Base-by-base conservation (phyloP, 2,329 filamentous ascomycete species). In the Ascochyta viciae-villosae region DNA sequence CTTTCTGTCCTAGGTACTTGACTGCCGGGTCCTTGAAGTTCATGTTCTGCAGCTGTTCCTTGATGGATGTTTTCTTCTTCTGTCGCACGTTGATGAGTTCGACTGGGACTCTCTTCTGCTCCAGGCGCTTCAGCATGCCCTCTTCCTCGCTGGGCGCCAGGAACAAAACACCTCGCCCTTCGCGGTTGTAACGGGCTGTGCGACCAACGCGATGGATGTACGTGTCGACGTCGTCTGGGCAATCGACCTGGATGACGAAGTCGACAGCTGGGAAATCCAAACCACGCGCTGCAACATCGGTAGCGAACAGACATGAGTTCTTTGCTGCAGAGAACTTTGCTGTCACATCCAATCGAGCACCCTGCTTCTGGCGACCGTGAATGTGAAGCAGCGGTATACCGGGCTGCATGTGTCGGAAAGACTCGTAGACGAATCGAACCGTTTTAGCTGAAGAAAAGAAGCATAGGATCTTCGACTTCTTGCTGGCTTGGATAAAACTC, bases 241-340 rank as follows among this genome's bases (percentile, higher is more conserved):
- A 96, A 74, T 99, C 95, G n/a, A 91, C 84, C 73, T 99, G 95
- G n/a, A 99, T 92, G 5, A 99, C 95, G 90, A 95, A 99, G 74
- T 99, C 95, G 0, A 99, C 95, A 3, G 92, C 89, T 0, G 95
- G 95, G 72, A 99, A 98, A 75, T 99, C 95, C 12, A 99, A 85
- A 61, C 95, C 95, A 75, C 95, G 86, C 0, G 95, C 95, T 4
- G 96, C 92, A 6, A 99, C 92, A 72, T 99, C 95, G 0, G 95
- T 99, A 1, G 95, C 92, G 73, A 99, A 96, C 0, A 99, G 83
- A 71, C 95, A 97, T 0, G 91, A 89, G 53, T 91, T 83, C 70
- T 95, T 92, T 1, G 93, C 86, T 0, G 87, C 82, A 0, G 90
- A 88, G 74, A 97, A 99, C 47, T 89, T 88, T 4, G 85, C 85